Evolutionary conservation across 2,329 filamentous ascomycete genomes (phyloP).

Genomic region (Nemania sp.): DNA sequence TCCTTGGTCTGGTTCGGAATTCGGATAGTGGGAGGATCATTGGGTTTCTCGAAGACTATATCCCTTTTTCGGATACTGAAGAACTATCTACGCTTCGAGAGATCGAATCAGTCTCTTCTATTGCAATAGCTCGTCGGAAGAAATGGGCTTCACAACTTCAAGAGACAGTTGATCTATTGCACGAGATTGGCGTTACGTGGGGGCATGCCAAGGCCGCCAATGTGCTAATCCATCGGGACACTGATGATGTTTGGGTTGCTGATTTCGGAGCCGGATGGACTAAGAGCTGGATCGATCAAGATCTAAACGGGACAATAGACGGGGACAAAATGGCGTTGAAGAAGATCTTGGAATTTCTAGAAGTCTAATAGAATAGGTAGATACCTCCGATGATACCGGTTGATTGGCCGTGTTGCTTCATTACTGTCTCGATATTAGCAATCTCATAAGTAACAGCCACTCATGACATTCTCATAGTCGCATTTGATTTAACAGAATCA

Average conservation of each 20-base stretch:
- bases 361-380: constrained; percentile 12
- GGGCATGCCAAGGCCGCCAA: constrained; percentile 41
- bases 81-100: constrained; percentile 19
- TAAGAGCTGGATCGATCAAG: constrained; percentile 45
- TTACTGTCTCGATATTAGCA: too few species aligned
- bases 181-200: constrained; percentile 37
- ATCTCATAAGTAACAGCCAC: too few species aligned
- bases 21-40: constrained; percentile 19
- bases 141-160: constrained; percentile 34
- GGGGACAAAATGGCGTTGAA: constrained; percentile 36
- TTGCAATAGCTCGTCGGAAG: constrained; percentile 18
- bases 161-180: constrained; percentile 34
- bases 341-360: constrained; percentile 19
- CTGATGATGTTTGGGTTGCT: constrained; percentile 44
- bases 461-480: too few species aligned
- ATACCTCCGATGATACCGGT: too few species aligned
- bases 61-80: constrained; percentile 19
- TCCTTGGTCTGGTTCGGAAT: constrained; percentile 21
- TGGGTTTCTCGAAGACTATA: constrained; percentile 21
- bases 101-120: constrained; percentile 19
- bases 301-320: constrained; percentile 42
- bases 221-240: constrained; percentile 43
- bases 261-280: constrained; percentile 46
- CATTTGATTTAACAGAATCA: too few species aligned
- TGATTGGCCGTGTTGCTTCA: too few species aligned